These are phyloP conservation scores for Bondarzewia mesenterica DNA, from an alignment of 1,284 basidiomycete species.

Conservation along the genomic window DNA sequence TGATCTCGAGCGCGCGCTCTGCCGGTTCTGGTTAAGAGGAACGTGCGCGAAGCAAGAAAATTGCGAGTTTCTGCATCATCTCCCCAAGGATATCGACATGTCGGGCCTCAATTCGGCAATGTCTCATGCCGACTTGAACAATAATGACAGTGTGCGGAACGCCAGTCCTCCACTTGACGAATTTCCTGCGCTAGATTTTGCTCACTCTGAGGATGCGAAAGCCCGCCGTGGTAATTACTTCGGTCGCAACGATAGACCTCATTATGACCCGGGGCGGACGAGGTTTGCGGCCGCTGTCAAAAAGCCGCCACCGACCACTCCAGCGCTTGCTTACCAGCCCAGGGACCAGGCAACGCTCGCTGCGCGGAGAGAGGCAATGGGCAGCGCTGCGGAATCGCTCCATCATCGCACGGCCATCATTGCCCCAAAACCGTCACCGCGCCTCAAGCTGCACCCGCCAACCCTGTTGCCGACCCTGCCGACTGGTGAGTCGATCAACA, in stretches of 20 bases:
- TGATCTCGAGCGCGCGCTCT: slow-evolving; percentile 87
- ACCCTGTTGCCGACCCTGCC: slow-evolving; percentile 81
- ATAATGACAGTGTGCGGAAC: slow-evolving; percentile 27
- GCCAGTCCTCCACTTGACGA: slow-evolving; percentile 62
- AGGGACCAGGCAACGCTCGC: slow-evolving; percentile 29
- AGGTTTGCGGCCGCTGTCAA: slow-evolving; percentile 82
- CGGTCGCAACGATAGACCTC: slow-evolving; percentile 32
- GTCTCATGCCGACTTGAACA: slow-evolving; percentile 56
- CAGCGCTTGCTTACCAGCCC: slow-evolving; percentile 17
- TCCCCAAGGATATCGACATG: slow-evolving; percentile 75
- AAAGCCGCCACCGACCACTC: slow-evolving; percentile 33
- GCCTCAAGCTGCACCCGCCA: slow-evolving; percentile 78
- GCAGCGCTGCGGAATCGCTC: slow-evolving; percentile 48
- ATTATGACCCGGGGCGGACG: slow-evolving; percentile 71
- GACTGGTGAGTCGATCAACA: slow-evolving; percentile 74
- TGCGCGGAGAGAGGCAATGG: slow-evolving; percentile 48
- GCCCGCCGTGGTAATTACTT: slow-evolving; percentile 31
- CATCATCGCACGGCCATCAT: slow-evolving; percentile 62
- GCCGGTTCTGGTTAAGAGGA: slow-evolving; percentile 96
- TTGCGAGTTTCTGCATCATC: slow-evolving; percentile 85
- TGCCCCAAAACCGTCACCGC: slow-evolving; percentile 78
- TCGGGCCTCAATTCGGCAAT: slow-evolving; percentile 63
- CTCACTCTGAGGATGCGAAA: slow-evolving; percentile 36
- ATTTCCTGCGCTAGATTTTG: slow-evolving; percentile 67
- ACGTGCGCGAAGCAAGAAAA: slow-evolving; percentile 92